Percentiles rank a stretch among this genome's conserved stretches.
phyloP scores from a whole-genome alignment of 129 eudicot genomes.

The Ambrosia artemisiifolia region DNA sequence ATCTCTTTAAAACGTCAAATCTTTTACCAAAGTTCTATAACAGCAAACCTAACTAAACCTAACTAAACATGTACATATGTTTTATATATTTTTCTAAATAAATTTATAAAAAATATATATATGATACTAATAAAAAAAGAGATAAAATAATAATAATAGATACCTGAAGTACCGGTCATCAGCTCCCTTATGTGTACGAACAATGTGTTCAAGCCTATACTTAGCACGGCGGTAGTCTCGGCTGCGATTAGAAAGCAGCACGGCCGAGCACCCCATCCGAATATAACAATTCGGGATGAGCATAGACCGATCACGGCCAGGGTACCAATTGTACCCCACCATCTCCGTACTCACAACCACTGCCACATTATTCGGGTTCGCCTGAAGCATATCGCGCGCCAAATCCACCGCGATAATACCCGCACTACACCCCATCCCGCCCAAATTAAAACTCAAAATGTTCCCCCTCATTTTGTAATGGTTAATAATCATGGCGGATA shows the following conservation, averaged over 20 bases:
- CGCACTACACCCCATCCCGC: slow-evolving; percentile 99
- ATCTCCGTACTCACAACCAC: slow-evolving; percentile 92
- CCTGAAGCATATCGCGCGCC: slow-evolving; percentile 94
- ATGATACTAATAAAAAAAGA: not conserved
- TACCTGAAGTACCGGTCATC: slow-evolving; percentile 92
- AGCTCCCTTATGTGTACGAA: slow-evolving; percentile 92
- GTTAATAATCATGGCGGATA: slow-evolving; percentile 92
- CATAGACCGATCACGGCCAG: slow-evolving; percentile 89
- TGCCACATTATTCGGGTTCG: slow-evolving; percentile 87
- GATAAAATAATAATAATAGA: not conserved
- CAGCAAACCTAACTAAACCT: not conserved
- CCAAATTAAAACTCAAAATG: slow-evolving; percentile 82
- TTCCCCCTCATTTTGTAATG: slow-evolving; percentile 98
- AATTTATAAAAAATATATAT: not conserved
- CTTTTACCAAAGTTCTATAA: not conserved
- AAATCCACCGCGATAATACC: slow-evolving; percentile 79
- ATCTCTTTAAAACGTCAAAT: not conserved
- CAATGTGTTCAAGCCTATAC: slow-evolving; percentile 87
- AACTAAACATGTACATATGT: not conserved
- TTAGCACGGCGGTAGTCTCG: slow-evolving; percentile 81
- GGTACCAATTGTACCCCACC: slow-evolving; percentile 97
- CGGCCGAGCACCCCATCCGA: slow-evolving; percentile 96
- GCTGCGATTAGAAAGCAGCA: slow-evolving; percentile 77
- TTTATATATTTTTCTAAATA: not conserved
- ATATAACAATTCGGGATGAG: slow-evolving; percentile 89